A percentile compares a stretch with the other conserved stretches of the same genome.
phyloP scores from a whole-genome alignment of 441 rosid species.

The Jatropha podagrica region DNA sequence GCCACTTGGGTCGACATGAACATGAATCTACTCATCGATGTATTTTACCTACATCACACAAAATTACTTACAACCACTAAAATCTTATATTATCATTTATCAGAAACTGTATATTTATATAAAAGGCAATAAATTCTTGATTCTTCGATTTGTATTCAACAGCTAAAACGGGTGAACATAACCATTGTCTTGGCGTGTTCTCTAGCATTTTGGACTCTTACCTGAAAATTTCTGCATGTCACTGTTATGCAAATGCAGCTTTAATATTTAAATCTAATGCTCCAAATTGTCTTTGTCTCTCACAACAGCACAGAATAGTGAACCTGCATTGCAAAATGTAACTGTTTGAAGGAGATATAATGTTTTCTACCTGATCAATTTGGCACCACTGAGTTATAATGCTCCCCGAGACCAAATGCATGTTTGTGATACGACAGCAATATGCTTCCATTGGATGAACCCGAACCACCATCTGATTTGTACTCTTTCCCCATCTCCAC shows the following conservation, averaged over 20 bases:
- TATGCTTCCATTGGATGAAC: slow-evolving; percentile 36
- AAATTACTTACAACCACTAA: too few relatives aligned
- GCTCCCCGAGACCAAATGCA: slow-evolving; percentile 91
- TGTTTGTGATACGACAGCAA: slow-evolving; percentile 72
- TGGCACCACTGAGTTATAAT: slow-evolving; percentile 66
- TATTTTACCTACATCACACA: too few relatives aligned
- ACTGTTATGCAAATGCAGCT: not conserved
- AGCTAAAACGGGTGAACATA: not conserved
- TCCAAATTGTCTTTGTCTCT: not conserved
- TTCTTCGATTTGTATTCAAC: not conserved
- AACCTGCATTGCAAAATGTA: slow-evolving; percentile 7
- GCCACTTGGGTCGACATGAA: too few relatives aligned
- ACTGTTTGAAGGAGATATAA: not conserved
- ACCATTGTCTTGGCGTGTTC: not conserved
- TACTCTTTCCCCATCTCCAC: slow-evolving; percentile 96
- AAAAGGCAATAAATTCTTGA: not conserved
- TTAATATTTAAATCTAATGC: not conserved
- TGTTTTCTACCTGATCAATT: slow-evolving; percentile 25
- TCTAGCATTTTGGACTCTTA: not conserved
- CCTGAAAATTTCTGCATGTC: not conserved
- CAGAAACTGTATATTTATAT: too few relatives aligned
- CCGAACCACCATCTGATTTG: slow-evolving; percentile 35
- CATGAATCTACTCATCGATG: too few relatives aligned
- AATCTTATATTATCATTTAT: too few relatives aligned
- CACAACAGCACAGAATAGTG: not conserved